Conservation (phyloP, 2,329 filamentous ascomycete genomes). For the Trichophyton mentagrophytes region DNA sequence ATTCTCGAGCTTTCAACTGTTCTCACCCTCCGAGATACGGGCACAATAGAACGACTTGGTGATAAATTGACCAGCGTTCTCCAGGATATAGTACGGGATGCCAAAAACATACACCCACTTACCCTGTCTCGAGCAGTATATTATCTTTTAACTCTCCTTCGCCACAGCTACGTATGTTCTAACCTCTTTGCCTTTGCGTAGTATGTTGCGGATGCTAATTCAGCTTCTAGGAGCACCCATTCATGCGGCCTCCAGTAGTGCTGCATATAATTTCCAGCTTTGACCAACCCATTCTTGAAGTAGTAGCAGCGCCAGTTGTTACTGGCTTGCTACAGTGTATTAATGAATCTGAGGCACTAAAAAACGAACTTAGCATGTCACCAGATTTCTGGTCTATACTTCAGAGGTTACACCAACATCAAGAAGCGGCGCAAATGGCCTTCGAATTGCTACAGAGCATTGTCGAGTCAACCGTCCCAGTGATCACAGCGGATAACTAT, state of each 20-base stretch:
- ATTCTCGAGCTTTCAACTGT: slow-evolving; percentile 83
- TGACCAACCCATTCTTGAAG: slow-evolving; percentile 61
- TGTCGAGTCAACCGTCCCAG: slow-evolving; percentile 57
- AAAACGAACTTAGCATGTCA: slow-evolving; percentile 88
- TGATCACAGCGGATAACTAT: slow-evolving; percentile 91
- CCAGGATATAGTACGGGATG: slow-evolving; percentile 70
- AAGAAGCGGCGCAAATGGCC: slow-evolving; percentile 60
- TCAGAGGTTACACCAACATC: slow-evolving; percentile 55
- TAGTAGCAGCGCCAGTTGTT: slow-evolving; percentile 61
- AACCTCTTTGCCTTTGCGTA: not conserved
- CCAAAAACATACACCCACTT: slow-evolving; percentile 66
- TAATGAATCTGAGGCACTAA: slow-evolving; percentile 59
- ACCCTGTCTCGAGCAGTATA: slow-evolving; percentile 72
- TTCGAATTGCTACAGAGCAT: slow-evolving; percentile 79
- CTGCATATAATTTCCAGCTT: slow-evolving; percentile 86
- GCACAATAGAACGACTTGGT: slow-evolving; percentile 59
- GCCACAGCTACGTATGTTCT: slow-evolving; percentile 64
- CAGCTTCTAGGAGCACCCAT: slow-evolving; percentile 59
- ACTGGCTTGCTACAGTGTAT: slow-evolving; percentile 72
- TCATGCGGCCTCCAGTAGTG: slow-evolving; percentile 80
- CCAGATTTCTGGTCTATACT: slow-evolving; percentile 95
- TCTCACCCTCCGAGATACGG: slow-evolving; percentile 60
- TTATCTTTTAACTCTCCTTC: slow-evolving; percentile 71
- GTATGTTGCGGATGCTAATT: slow-evolving; percentile 15
- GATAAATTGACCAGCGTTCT: slow-evolving; percentile 68